Base-by-base conservation (phyloP, 352 stramenopile genomes). In the Phytophthora cajani region DNA sequence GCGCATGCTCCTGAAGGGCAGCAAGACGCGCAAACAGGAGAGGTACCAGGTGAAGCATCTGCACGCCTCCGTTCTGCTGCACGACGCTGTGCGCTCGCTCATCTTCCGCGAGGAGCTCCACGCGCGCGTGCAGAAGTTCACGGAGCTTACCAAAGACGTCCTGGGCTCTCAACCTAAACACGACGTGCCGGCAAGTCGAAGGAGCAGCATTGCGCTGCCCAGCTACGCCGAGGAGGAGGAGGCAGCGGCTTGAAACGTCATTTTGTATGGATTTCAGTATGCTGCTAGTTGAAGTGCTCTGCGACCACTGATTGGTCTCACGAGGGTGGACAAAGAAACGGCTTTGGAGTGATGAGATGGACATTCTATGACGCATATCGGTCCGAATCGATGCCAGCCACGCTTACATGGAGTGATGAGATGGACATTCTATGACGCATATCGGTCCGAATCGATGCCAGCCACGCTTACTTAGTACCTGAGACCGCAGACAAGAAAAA, bases 91-190 rank as follows among this genome's bases (percentile, higher is more conserved):
- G 23, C 78, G 67, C 11, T 87, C 81, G 58, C 64, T 82, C 25
- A 79, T 91, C 53, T 90, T 89, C 53, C 81, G 78, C 17, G 76
- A 91, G n/a, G 81, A 89, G 58, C 80, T 91, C n/a, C 67, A 71
- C 9, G 70, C 71, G 23, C 76, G 78, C 2, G 84, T 91, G 21
- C 11, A 79, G 2, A 88, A 88, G 59, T 89, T 89, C 65, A 81
- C 69, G 0, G 50, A 68, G 0, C 61, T 88, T 14, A 88, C 77
- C 10, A 58, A 57, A 5, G 38, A 38, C 36, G 65, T 68, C 33
- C 51, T 53, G 19, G 46, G 46, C 2, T 30, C 61, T 7, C 49
- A 61, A 9, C 58, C 25, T 5, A 56, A 72, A 8, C 42, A 42
- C 5, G 51, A 67, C 32, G 53, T 6, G 3, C 21, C 10, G 5